Evolutionary conservation across 495 filamentous ascomycete genomes (phyloP), one percentile per base, ranked within the genome.

Genomic region (Podospora sp.): DNA sequence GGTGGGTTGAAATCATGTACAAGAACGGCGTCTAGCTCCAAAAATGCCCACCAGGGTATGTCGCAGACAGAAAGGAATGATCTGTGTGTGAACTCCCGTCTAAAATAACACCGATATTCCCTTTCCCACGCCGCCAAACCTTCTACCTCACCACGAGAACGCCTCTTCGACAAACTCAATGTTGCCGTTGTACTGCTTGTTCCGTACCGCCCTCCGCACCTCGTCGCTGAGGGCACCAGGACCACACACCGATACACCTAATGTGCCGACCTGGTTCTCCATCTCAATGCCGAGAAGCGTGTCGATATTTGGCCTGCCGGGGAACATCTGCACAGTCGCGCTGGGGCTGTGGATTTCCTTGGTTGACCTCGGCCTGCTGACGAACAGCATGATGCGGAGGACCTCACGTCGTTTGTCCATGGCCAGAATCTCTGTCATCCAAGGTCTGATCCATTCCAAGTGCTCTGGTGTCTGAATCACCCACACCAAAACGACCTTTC

Each of bases 91-190:
- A 2, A 11, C 40, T 2, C 40, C 5, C 12, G 5, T 46, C 40
- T 46, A 46, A 46, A 46, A 46, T 14, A 46, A 12, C 40, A 4
- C 12, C 14, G 9, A 46, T 18, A 33, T 8, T 8, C 29, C 29
- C 29, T 8, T 33, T 33, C 29, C 8, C 29, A 33, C 8, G 8
- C 8, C 29, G 29, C 8, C 8, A 18, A 27, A 7, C 35, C n/a
- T 59, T n/a, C n/a, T 35, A 36, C 18, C 36, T 52, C 71, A 92
- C 91, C 91, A 94, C 16, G 91, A 94, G 79, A 99, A 99, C 53
- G 92, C 91, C 81, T 99, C 95, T 76, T 99, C 95, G 24, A 94
- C 84, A 78, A 98, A 97, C 76, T 97, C 93, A 20, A 98, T 82
- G 33, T 83, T 85, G 22, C 86, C 88, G 4, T 85, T 83, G 60